A percentile compares a stretch with the other conserved stretches of the same genome.
Evolutionary conservation across 148 eudicot genomes (phyloP).

Genomic region (Camellia japonica): DNA sequence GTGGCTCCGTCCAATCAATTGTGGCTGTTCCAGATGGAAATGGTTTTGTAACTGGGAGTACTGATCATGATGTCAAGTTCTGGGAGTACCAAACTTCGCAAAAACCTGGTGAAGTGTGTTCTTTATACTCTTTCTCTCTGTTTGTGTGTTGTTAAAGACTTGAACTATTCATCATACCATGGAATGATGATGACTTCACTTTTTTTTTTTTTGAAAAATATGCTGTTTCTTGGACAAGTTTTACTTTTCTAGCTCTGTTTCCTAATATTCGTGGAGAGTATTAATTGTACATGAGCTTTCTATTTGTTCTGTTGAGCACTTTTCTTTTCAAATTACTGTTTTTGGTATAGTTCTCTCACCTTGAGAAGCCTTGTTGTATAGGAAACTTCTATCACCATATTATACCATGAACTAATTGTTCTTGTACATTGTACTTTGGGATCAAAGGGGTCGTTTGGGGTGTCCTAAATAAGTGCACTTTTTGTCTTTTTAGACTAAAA

Average conservation of each 20-base stretch:
- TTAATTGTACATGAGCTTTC: not conserved
- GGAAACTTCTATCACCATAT: not conserved
- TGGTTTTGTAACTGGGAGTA: conserved; percentile 91
- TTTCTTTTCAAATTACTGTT: not conserved
- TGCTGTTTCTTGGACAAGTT: not conserved
- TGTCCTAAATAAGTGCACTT: too few species aligned
- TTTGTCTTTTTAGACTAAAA: too few species aligned
- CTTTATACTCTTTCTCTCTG: conserved; percentile 7
- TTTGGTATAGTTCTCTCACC: not conserved
- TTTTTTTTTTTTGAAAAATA: not conserved
- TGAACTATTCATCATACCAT: not conserved
- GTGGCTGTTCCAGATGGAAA: conserved; percentile 61
- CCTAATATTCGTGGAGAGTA: not conserved
- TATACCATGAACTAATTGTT: conserved; percentile 1
- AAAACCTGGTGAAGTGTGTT: conserved; percentile 62
- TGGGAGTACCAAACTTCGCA: conserved; percentile 66
- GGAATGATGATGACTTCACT: not conserved
- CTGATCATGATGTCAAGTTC: conserved; percentile 91
- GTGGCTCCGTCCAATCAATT: conserved; percentile 75
- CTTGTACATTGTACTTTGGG: not conserved
- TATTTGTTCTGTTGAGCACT: not conserved
- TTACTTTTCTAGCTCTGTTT: not conserved
- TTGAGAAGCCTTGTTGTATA: not conserved
- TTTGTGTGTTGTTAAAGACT: not conserved
- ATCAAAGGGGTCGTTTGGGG: too few species aligned